Base-by-base conservation (phyloP, 2,329 filamentous ascomycete species). In the Penicillium glabrum region DNA sequence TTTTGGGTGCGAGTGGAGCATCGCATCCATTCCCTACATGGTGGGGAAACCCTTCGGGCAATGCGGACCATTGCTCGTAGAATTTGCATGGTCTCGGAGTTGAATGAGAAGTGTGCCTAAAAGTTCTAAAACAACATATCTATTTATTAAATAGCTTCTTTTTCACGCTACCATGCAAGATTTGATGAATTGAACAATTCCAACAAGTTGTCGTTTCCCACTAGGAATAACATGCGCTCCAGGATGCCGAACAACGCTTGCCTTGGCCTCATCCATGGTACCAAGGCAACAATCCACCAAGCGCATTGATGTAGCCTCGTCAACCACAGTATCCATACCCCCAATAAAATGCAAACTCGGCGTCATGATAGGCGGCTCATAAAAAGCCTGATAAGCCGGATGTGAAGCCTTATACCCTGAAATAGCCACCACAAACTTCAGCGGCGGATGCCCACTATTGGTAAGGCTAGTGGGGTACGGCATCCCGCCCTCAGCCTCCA, bases 1-100 rank as follows among this genome's bases (percentile, higher is more conserved):
- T 82, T 1, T 74, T 78, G 44, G 79, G 79, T 7, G 79, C 75
- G 1, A 72, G 71, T 53, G 77, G 79, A 2, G 67, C 67, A n/a
- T 60, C 66, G 1, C 58, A 66, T 41, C 64, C 71, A 0, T 78
- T 79, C 39, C 76, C 73, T 0, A 59, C 60, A 0, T 75, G 72
- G 70, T 75, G 71, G 71, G 73, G 73, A 3, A 75, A 74, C 58
- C 59, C 56, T 13, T n/a, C 13, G 13, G 56, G 51, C 3, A 61
- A 63, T 37, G 49, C 53, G 26, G 57, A 59, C 53, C 47, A 58
- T 52, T 58, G 56, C 41, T 29, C 49, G 41, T 57, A 49, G 19
- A 19, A 41, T 23, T 2, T 6, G 2, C 23, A 14, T 23, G 16
- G 19, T 21, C 19, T 13, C 14, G n/a, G n/a, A 7, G 3, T 23